Base-by-base conservation (phyloP, 2,329 filamentous ascomycete genomes). In the Trichophyton simii region DNA sequence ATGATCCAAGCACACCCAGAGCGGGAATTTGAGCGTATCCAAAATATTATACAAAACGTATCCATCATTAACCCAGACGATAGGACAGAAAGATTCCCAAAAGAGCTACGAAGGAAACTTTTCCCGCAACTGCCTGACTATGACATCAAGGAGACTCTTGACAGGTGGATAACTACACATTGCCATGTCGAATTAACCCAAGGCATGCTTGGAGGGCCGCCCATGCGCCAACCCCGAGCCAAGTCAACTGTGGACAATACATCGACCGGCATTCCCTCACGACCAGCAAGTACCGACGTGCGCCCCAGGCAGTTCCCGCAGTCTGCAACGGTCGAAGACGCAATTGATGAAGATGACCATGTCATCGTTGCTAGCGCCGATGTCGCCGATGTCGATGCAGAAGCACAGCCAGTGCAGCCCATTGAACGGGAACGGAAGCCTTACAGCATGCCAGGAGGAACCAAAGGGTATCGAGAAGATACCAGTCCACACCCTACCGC, bases 1-100 rank as follows among this genome's bases (percentile, higher is more conserved):
- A 82, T 89, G 71, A 86, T 92, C 42, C 82, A 84, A 65, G 87
- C 89, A 0, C 85, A 90, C 65, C 91, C 91, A 0, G 85, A 90
- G 46, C 80, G 83, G 55, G 90, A 95, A 72, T 86, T 84, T 62
- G 79, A 82, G 48, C 83, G 91, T 8, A 77, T 96, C 3, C 79
- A 83, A 50, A 84, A 82, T 62, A 83, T 89, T 22, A 82, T 91
- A 2, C 72, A 83, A 2, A 81, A 86, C 52, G 83, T 91, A 72
- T 87, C 89, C 0, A 87, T 95, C 67, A 84, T 72, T 67, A 83
- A 86, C 60, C 79, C 84, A 0, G 80, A 85, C 52, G 82, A 87
- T 57, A 82, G 80, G 65, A 83, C 82, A 9, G 88, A 91, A 72
- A 79, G 87, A 1, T 86, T 95, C 60, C 91, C 90, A 0, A 90